Conservation (phyloP, 192 early-diverging fungal species). For the Podila verticillata region DNA sequence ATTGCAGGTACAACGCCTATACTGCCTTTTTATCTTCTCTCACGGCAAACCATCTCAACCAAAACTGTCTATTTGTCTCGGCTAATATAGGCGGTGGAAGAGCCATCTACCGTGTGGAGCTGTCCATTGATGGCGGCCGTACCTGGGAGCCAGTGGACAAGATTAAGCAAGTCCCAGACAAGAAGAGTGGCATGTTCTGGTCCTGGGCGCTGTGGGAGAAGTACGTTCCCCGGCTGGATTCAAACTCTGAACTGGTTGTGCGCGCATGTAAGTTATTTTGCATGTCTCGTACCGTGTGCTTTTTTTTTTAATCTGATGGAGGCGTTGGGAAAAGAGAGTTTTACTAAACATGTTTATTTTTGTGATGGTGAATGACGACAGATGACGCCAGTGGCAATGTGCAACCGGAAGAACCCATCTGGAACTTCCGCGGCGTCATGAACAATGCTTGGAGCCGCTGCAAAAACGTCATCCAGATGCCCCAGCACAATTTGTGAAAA, state of each 20-base stretch:
- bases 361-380: background rate
- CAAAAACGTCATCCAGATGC: conserved; percentile 28
- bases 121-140: conserved; percentile 84
- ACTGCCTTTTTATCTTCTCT: conserved; percentile 53
- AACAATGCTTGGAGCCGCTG: conserved; percentile 71
- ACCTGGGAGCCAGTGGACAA: conserved; percentile 84
- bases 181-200: conserved; percentile 66
- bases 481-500: conserved; percentile 32
- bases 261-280: conserved; percentile 71
- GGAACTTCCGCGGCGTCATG: conserved; percentile 86
- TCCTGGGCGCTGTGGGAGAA: conserved; percentile 89
- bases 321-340: too few species aligned
- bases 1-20: conserved; percentile 56
- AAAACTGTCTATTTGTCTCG: background rate
- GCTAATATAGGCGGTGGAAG: conserved; percentile 72
- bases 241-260: conserved; percentile 70
- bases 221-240: conserved; percentile 54
- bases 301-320: background rate
- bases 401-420: conserved; percentile 81
- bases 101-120: conserved; percentile 82
- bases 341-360: background rate
- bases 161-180: conserved; percentile 55
- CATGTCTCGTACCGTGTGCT: background rate
- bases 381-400: conserved; percentile 86
- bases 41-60: conserved; percentile 53